phyloP scores from a whole-genome alignment of 2,329 filamentous ascomycete genomes.

The Fusarium xyrophilum region DNA sequence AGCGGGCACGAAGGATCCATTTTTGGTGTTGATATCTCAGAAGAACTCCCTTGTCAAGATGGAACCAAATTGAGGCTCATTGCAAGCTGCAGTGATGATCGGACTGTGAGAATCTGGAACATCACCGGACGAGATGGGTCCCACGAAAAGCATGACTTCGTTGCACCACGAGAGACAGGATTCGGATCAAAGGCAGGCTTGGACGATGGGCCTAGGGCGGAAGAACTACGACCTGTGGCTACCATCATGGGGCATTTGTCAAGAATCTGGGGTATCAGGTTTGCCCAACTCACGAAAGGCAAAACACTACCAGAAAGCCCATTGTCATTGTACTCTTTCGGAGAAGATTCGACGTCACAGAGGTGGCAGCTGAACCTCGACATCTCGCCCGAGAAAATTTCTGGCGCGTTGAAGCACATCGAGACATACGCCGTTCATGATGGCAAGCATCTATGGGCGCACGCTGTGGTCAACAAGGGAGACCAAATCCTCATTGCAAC shows the following conservation, averaged over 20 bases:
- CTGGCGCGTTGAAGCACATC: constrained; percentile 55
- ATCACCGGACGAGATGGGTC: constrained; percentile 61
- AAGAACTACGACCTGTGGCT: constrained; percentile 59
- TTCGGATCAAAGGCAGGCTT: constrained; percentile 55
- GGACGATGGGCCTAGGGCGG: constrained; percentile 34
- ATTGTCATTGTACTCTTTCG: constrained; percentile 74
- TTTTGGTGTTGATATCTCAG: constrained; percentile 84
- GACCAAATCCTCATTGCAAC: constrained; percentile 63
- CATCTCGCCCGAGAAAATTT: neutral
- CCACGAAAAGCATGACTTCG: constrained; percentile 27
- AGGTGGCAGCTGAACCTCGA: constrained; percentile 68
- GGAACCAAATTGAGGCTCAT: constrained; percentile 66
- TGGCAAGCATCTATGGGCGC: constrained; percentile 92
- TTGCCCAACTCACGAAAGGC: constrained; percentile 53
- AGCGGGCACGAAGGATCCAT: constrained; percentile 88
- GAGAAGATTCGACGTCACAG: constrained; percentile 82
- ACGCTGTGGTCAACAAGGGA: constrained; percentile 52
- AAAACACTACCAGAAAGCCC: constrained; percentile 19
- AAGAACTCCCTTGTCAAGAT: constrained; percentile 48
- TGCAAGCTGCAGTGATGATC: constrained; percentile 92
- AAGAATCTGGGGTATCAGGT: constrained; percentile 86
- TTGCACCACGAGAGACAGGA: constrained; percentile 64
- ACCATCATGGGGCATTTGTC: constrained; percentile 86
- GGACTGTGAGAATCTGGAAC: constrained; percentile 89
- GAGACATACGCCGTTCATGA: constrained; percentile 70